Evolutionary conservation across 2,329 filamentous ascomycete genomes (phyloP), one percentile per base, ranked within the genome.

Genomic region (Stagonosporopsis cucurbitacearum): DNA sequence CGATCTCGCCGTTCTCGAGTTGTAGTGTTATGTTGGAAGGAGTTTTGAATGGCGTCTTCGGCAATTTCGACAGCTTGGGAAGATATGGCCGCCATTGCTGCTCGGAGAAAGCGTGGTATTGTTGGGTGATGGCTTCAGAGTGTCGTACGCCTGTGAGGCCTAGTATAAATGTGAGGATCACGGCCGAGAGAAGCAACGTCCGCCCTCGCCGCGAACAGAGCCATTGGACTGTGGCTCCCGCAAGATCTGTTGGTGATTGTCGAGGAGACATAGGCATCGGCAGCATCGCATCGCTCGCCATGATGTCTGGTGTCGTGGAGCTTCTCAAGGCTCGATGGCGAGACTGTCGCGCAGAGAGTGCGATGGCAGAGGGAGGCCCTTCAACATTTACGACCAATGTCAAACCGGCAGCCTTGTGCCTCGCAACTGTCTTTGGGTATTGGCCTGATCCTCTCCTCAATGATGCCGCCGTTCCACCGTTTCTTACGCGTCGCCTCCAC

Each of bases 21-120:
- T 71, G 66, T 13, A 74, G 56, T 6, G 72, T 74, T 4, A 64
- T 68, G 28, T 74, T 71, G 20, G 73, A 75, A 22, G 71, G 71
- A 28, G 50, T 62, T 36, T 66, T 66, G 54, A 74, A 64, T 0
- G 71, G 66, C 20, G 67, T 64, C 7, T 65, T 50, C 45, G 68
- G 61, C 6, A 63, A 59, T n/a, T 66, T 57, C 13, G 70, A 69
- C 9, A 66, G 37, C 33, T 60, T 58, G 1, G 67, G 64, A 4
- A 66, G 58, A 41, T 70, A 58, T 1, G 68, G 65, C 43, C 60
- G 68, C 73, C 73, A 75, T 52, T 64, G 62, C 54, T 69, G 66
- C 28, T 64, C 69, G 15, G 68, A 69, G 13, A 74, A 23, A 26
- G 64, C 52, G 20, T 66, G 62, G 56, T 73, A 72, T 40, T 50